These are phyloP conservation scores for Inosperma sp. DNA, from an alignment of 768 basidiomycete species.

Conservation along the genomic window DNA sequence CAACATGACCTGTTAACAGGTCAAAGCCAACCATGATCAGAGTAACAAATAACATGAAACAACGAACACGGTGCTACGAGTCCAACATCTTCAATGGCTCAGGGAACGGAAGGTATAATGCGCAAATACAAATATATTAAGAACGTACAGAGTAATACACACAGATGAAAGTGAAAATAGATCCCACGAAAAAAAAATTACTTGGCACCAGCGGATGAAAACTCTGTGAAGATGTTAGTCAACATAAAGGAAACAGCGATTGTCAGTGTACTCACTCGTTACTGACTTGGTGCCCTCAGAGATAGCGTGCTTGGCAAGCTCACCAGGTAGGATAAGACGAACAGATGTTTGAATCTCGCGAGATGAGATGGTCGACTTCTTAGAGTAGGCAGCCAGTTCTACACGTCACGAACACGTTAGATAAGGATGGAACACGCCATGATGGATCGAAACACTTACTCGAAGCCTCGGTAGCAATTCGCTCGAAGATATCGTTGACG, in stretches of 20 bases:
- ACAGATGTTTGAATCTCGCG: conserved; percentile 98
- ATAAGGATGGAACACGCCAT: neutral
- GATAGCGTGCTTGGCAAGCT: conserved; percentile 97
- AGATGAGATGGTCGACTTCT: conserved; percentile 98
- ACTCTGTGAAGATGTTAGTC: conserved; percentile 32
- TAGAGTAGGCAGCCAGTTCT: conserved; percentile 97
- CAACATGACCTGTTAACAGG: too few relatives aligned
- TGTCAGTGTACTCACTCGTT: conserved; percentile 40
- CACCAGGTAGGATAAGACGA: conserved; percentile 92
- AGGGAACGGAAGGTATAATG: too few relatives aligned
- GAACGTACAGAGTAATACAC: conserved; percentile 18
- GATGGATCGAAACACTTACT: conserved; percentile 43
- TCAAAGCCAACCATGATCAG: too few relatives aligned
- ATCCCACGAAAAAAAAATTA: conserved; percentile 22
- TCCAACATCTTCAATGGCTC: too few relatives aligned
- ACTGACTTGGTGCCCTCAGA: conserved; percentile 78
- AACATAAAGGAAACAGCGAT: neutral
- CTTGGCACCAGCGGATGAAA: conserved; percentile 51
- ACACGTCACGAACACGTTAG: conserved; percentile 5
- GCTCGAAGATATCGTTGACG: conserved; percentile 92
- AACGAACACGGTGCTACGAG: too few relatives aligned
- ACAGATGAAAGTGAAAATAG: conserved; percentile 3
- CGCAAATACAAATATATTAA: conserved; percentile 10
- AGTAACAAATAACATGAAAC: too few relatives aligned
- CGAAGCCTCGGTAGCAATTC: conserved; percentile 85